Base-by-base conservation (phyloP, 306 rosid genomes). In the Sicyos edulis region DNA sequence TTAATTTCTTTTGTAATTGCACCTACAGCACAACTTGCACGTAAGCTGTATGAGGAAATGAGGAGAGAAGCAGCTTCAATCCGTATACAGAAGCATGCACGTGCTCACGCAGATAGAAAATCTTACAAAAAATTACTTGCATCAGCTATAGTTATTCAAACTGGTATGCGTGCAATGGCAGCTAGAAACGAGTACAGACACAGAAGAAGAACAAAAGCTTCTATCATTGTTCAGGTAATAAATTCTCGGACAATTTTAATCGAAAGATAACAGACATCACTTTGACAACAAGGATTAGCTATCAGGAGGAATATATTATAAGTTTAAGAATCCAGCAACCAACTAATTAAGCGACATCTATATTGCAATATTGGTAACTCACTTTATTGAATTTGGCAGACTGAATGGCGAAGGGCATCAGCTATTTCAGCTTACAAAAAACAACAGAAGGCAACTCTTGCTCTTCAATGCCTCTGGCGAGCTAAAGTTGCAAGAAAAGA, bases 381-480 rank as follows among this genome's bases (percentile, higher is more conserved):
- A 51, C 8, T 21, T 7, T 13, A 13, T 45, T 71, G 49, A 11
- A 32, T 77, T 63, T 80, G 67, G 65, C 84, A 91, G 97, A 88
- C 92, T 63, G 84, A 76, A 82, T 91, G 97, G 97, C 78, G 97
- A 76, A 87, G 83, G 80, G 85, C 59, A 49, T 75, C 75, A 53
- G 96, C 96, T 73, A 76, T 85, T 72, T 76, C 74, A 71, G 68
- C 76, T 74, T 91, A 88, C 80, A 91, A 86, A 79, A 77, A 85
- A 29, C 88, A 83, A 70, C 84, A 85, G 86, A 83, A 16, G 73
- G 84, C 92, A 70, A 84, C 91, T 74, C 67, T 91, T 52, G 17
- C 78, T 42, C 88, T 89, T 74, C 97, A 91, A 80, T 88, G 97
- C 75, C 83, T 88, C 64, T 91, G 97, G 97, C 87, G 97, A 80